Base-by-base conservation (phyloP, 495 filamentous ascomycete species). In the Pyrenopolyporus hunteri region DNA sequence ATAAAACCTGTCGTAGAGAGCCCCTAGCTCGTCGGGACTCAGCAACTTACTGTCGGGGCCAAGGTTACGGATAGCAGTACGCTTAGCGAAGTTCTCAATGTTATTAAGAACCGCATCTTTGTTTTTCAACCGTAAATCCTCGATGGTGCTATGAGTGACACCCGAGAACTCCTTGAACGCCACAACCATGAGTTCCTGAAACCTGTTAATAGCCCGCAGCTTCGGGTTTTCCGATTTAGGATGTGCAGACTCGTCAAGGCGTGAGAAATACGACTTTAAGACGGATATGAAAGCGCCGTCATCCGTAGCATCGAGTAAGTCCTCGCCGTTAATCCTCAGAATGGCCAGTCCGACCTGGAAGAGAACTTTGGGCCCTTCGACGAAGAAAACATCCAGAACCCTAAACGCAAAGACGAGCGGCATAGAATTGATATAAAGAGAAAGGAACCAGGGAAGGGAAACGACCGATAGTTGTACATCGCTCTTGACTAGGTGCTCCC, bases 381-480 rank as follows among this genome's bases (percentile, higher is more conserved):
- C 82, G 75, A 98, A 98, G 77, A 98, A 98, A 44, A 98, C 92
- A 70, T 98, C 94, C 40, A 98, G 72, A 16, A 98, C 94, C 29
- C 94, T 84, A 74, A 97, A 97, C 23, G 94, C 94, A 72, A 98
- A 98, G 3, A 97, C 91, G 0, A 98, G 78, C 4, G 94, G 94
- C 93, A 98, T 98, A 0, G 93, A 97, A 78, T 98, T 98, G 78
- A 98, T 96, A 70, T 98, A 98, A 4, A 98, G 82, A 5, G 93
- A 97, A 17, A 98, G 83, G 68, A 98, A 98, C 94, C 94, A 98
- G 13, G 94, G 94, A 6, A 98, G 81, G 23, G 93, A 97, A 6
- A 98, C 95, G 25, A 98, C 94, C 0, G 95, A 98, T n/a, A 98
- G 86, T 75, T 98, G 94, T 16, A 98, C 93, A 69, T 98, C 94